Conservation (phyloP, 2,329 filamentous ascomycete species). For the Pestalotiopsis sp. region DNA sequence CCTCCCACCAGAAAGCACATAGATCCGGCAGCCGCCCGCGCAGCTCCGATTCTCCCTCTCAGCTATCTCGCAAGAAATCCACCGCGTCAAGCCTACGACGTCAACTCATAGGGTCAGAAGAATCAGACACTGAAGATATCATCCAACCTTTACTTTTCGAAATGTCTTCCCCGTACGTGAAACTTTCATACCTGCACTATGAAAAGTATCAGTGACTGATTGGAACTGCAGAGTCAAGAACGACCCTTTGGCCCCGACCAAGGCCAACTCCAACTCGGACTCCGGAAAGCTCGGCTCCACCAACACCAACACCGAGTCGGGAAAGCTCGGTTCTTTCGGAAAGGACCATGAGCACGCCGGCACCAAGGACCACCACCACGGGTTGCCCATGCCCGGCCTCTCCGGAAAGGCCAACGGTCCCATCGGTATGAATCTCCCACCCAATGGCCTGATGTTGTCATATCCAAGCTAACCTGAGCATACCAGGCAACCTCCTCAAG, state of each 20-base stretch:
- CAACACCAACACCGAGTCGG: conserved; percentile 7
- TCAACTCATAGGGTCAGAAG: background rate
- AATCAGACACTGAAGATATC: background rate
- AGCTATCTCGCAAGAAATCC: background rate
- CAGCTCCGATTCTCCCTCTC: background rate
- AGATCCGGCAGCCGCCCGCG: background rate
- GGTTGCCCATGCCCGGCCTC: conserved; percentile 28
- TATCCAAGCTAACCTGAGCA: background rate
- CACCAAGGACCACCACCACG: background rate
- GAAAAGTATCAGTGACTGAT: background rate
- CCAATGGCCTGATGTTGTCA: background rate
- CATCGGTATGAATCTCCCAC: conserved; percentile 18
- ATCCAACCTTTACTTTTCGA: background rate
- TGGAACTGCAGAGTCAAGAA: background rate
- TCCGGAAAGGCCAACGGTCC: conserved; percentile 28
- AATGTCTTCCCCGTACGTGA: background rate
- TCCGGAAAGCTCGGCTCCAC: conserved; percentile 8
- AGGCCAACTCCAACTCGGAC: background rate
- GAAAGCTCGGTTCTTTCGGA: conserved; percentile 4
- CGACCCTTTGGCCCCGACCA: background rate
- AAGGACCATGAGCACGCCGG: background rate
- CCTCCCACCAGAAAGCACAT: background rate
- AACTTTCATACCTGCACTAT: background rate
- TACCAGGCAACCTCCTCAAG: conserved; percentile 54
- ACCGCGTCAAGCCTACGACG: background rate